These are phyloP conservation scores for Colletotrichum lupini DNA, from an alignment of 2,329 filamentous ascomycete species.

Conservation along the genomic window DNA sequence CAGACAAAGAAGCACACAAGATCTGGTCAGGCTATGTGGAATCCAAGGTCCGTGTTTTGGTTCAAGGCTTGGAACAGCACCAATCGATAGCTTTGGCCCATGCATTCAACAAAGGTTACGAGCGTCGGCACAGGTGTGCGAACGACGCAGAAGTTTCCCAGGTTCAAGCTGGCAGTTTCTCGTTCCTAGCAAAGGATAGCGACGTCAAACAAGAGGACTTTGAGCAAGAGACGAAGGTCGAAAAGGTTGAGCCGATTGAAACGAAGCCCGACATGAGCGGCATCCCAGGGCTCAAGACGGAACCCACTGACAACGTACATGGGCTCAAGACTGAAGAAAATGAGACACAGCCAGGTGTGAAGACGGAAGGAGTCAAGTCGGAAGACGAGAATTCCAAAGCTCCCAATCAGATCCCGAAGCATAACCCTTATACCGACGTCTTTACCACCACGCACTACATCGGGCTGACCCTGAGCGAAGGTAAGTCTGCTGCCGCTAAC, in stretches of 20 bases:
- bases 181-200: conserved; percentile 54
- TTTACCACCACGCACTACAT: conserved; percentile 97
- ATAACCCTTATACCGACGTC: conserved; percentile 54
- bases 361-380: conserved; percentile 32
- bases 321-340: conserved; percentile 1
- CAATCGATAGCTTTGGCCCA: conserved; percentile 84
- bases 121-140: conserved; percentile 80
- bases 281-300: conserved; percentile 41
- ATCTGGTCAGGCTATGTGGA: conserved; percentile 93
- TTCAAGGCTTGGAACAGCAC: conserved; percentile 84
- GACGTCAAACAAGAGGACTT: conserved; percentile 39
- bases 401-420: not conserved
- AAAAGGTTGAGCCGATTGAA: conserved; percentile 16
- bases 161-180: conserved; percentile 64
- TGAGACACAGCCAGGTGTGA: conserved; percentile 19
- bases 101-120: conserved; percentile 93
- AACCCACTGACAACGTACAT: conserved; percentile 41
- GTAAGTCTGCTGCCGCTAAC: conserved; percentile 59
- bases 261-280: conserved; percentile 26
- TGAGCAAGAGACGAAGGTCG: conserved; percentile 11
- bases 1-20: conserved; percentile 84
- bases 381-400: conserved; percentile 32
- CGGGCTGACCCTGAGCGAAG: conserved; percentile 81
- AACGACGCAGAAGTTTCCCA: conserved; percentile 62
- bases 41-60: conserved; percentile 89